These are phyloP conservation scores for Erysiphe pulchra DNA, from an alignment of 2,329 filamentous ascomycete genomes.

Conservation along the genomic window DNA sequence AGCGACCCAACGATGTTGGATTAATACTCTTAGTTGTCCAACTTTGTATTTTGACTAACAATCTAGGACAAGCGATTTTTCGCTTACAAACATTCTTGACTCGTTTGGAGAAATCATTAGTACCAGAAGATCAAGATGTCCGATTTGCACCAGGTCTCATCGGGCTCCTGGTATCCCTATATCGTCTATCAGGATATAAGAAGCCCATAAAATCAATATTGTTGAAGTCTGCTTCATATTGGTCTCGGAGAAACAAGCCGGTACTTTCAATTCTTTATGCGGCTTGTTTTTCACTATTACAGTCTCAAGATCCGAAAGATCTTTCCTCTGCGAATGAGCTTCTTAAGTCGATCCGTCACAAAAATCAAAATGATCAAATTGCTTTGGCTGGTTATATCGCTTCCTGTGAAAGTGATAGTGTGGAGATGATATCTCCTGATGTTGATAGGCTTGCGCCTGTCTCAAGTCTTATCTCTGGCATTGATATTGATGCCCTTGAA, in stretches of 20 bases:
- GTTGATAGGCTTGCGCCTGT: constrained; percentile 33
- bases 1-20: constrained; percentile 55
- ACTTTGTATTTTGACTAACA: constrained; percentile 47
- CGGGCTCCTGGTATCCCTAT: constrained; percentile 54
- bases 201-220: constrained; percentile 47
- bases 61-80: constrained; percentile 46
- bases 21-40: constrained; percentile 59
- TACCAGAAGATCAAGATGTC: constrained; percentile 33
- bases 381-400: constrained; percentile 70
- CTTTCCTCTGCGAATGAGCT: constrained; percentile 47
- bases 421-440: constrained; percentile 26
- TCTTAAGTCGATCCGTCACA: constrained; percentile 44
- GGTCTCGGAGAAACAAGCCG: constrained; percentile 36
- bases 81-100: constrained; percentile 52
- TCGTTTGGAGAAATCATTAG: constrained; percentile 36
- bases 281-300: constrained; percentile 59
- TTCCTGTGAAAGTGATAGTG: constrained; percentile 39
- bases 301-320: constrained; percentile 44
- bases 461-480: constrained; percentile 29
- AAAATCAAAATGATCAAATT: constrained; percentile 39
- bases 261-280: constrained; percentile 48
- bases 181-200: constrained; percentile 49
- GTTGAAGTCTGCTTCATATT: constrained; percentile 55
- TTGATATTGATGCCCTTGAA: constrained; percentile 37
- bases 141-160: constrained; percentile 70